A percentile compares a stretch with the other conserved stretches of the same genome.
Evolutionary conservation across 31 red algal species (phyloP).

Genomic region (Endocladia muricata): DNA sequence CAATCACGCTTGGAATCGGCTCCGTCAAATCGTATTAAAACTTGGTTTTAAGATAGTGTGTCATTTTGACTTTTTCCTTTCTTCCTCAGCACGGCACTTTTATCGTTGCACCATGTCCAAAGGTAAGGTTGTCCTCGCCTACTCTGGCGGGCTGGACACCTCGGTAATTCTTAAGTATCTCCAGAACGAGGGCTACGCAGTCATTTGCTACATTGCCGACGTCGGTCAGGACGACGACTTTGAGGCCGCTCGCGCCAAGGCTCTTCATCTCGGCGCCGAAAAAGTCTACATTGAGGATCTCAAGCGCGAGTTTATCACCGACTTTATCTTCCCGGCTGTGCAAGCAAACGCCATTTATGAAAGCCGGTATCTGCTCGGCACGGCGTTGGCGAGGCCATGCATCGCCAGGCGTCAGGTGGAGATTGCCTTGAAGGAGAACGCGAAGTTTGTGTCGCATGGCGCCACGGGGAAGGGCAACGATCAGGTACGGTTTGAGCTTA

Average conservation of each 20-base stretch:
- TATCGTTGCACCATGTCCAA: slow-evolving; percentile 5
- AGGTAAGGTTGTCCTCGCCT: slow-evolving; percentile 89
- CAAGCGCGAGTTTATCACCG: slow-evolving; percentile 80
- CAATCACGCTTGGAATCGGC: no score
- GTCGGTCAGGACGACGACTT: slow-evolving; percentile 99
- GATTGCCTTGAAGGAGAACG: slow-evolving; percentile 74
- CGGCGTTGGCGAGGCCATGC: slow-evolving; percentile 91
- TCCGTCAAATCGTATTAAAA: no score
- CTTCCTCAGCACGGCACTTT: not conserved
- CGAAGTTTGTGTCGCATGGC: slow-evolving; percentile 90
- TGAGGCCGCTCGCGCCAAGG: slow-evolving; percentile 73
- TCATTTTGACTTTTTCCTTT: no score
- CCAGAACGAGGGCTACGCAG: slow-evolving; percentile 85
- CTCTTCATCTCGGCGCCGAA: slow-evolving; percentile 70
- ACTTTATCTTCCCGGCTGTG: slow-evolving; percentile 92
- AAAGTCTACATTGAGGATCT: slow-evolving; percentile 93
- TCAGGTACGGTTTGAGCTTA: slow-evolving; percentile 97
- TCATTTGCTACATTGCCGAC: slow-evolving; percentile 92
- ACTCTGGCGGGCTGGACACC: slow-evolving; percentile 98
- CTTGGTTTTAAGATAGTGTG: no score
- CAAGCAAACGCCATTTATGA: slow-evolving; percentile 98
- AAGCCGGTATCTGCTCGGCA: slow-evolving; percentile 92
- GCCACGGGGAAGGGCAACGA: slow-evolving; percentile 99
- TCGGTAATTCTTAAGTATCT: slow-evolving; percentile 98
- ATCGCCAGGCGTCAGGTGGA: slow-evolving; percentile 87